Base-by-base conservation (phyloP, 345 rosid genomes). In the Brassica nigra region DNA sequence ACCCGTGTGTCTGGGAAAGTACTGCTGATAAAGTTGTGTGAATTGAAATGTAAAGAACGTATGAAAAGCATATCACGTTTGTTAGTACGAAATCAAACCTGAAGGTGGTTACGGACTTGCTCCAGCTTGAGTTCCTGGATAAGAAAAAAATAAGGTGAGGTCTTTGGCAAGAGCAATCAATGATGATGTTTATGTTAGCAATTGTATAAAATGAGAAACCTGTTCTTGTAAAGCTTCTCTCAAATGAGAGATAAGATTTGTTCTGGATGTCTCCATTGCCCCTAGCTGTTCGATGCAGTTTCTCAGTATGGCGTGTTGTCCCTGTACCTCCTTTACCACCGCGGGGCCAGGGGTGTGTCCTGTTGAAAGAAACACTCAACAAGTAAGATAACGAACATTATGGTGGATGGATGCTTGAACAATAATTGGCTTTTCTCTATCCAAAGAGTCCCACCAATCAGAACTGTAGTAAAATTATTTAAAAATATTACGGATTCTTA, bases 161-260 rank as follows among this genome's bases (percentile, higher is more conserved):
- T 57, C 62, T 47, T 47, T 47, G 73, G 81, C 73, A 71, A 37
- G 66, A 27, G 73, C 37, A 59, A 70, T 11, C 8, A 64, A 70
- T 62, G 34, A 68, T 18, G 64, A 67, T 66, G 12, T 2, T 31
- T 42, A 10, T 10, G 67, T n/a, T 66, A 20, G 34, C 27, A 75
- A 64, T 55, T 33, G 47, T 78, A 66, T 29, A 73, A 73, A 58
- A 71, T 31, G 66, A 15, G 70, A 12, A 80, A 95, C 99, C 98
- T 95, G 94, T 80, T 92, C 99, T 65, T 89, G 95, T 68, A 95
- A 87, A 78, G 92, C 94, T 61, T 93, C 97, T 81, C 87, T 90
- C 74, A 95, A 84, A 73, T 80, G 82, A 76, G 89, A 81, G 77
- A 93, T 88, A 10, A 95, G 98, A 83, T 79, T 88, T 68, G 84